These are phyloP conservation scores for Cinchona pubescens DNA, from an alignment of 257 asterid genomes.

Conservation along the genomic window DNA sequence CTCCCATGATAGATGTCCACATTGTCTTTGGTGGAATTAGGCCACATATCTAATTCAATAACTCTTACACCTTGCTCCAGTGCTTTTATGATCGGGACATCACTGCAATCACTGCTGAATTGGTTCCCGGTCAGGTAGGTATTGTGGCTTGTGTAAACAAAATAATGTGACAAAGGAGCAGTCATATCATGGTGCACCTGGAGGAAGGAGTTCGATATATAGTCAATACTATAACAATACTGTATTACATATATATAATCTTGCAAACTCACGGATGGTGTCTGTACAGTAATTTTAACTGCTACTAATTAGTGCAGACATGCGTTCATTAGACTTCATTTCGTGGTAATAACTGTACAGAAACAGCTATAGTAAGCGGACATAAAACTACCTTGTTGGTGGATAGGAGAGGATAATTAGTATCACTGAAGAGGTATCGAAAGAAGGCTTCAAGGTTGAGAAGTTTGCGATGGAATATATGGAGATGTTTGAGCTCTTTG, in stretches of 20 bases:
- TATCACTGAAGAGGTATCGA: slow-evolving; percentile 51
- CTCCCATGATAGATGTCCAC: slow-evolving; percentile 77
- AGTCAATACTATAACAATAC: background rate
- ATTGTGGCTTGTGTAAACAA: slow-evolving; percentile 69
- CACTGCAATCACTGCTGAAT: slow-evolving; percentile 67
- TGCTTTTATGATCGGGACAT: slow-evolving; percentile 62
- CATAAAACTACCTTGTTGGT: slow-evolving; percentile 44
- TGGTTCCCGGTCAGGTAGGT: slow-evolving; percentile 84
- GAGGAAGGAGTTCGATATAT: background rate
- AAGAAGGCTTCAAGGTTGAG: slow-evolving; percentile 49
- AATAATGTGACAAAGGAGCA: slow-evolving; percentile 69
- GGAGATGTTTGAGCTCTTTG: slow-evolving; percentile 48
- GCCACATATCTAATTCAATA: slow-evolving; percentile 86
- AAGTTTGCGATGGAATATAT: slow-evolving; percentile 43
- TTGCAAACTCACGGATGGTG: too few species aligned
- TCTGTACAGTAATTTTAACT: too few species aligned
- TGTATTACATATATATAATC: too few species aligned
- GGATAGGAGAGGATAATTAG: slow-evolving; percentile 47
- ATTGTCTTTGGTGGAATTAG: slow-evolving; percentile 63
- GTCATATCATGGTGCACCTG: slow-evolving; percentile 72
- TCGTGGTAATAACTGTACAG: too few species aligned
- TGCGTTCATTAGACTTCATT: background rate
- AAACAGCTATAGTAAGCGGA: background rate
- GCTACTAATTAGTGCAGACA: background rate
- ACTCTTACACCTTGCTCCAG: slow-evolving; percentile 67